Evolutionary conservation across 1,284 basidiomycete species (phyloP).

Genomic region (Fistulinella staudtii): DNA sequence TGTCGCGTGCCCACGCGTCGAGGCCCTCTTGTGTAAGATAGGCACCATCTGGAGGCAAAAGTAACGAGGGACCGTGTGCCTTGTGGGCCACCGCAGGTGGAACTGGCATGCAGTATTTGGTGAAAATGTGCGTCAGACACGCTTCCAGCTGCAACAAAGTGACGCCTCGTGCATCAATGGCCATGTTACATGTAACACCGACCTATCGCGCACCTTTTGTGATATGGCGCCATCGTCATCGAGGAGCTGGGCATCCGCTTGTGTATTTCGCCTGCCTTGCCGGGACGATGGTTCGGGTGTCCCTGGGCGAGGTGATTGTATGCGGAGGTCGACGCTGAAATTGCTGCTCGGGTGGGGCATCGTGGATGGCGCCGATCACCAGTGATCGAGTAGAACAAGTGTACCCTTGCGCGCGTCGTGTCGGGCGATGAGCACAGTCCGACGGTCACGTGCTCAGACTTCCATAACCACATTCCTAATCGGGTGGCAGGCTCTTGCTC

Average conservation of each 20-base stretch:
- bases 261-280: slow-evolving; percentile 52
- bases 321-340: slow-evolving; percentile 24
- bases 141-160: slow-evolving; percentile 46
- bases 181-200: neutral
- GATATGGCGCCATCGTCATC: slow-evolving; percentile 65
- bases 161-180: neutral
- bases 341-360: slow-evolving; percentile 12
- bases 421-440: slow-evolving; percentile 18
- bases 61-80: slow-evolving; percentile 24
- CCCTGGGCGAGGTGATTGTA: slow-evolving; percentile 51
- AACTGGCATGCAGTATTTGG: slow-evolving; percentile 64
- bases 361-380: slow-evolving; percentile 21
- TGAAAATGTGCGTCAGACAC: slow-evolving; percentile 67
- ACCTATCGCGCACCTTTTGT: slow-evolving; percentile 43
- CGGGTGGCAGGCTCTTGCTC: slow-evolving; percentile 8
- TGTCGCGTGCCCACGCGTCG: slow-evolving; percentile 71
- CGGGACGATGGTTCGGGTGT: slow-evolving; percentile 58
- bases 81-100: slow-evolving; percentile 22
- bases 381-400: slow-evolving; percentile 17
- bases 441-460: slow-evolving; percentile 19
- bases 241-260: slow-evolving; percentile 43
- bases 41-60: slow-evolving; percentile 53
- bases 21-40: slow-evolving; percentile 56
- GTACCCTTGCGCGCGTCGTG: slow-evolving; percentile 23
- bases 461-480: neutral